Percentiles rank a stretch among this genome's conserved stretches.
These are phyloP conservation scores for Spergularia bocconei DNA, from an alignment of 148 eudicot species.

Conservation along the genomic window DNA sequence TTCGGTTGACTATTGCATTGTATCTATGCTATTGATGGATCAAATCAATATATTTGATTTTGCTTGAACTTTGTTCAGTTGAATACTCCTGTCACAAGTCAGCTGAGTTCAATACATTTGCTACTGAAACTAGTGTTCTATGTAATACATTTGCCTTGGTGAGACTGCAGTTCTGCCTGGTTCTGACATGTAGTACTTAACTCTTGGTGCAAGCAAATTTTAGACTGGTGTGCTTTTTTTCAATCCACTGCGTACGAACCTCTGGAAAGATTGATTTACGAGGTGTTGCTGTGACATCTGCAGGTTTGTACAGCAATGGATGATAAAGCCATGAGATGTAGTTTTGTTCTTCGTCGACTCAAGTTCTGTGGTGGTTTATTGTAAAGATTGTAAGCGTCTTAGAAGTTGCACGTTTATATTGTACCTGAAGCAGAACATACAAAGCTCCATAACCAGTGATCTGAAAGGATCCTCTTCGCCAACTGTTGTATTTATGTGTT, in stretches of 20 bases:
- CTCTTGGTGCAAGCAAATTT: not conserved
- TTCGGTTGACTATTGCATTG: not conserved
- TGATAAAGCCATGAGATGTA: slow-evolving; percentile 26
- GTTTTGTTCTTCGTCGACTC: slow-evolving; percentile 29
- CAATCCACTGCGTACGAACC: not conserved
- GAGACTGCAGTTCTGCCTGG: too few relatives aligned
- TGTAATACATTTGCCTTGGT: not conserved
- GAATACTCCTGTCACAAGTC: not conserved
- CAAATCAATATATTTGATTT: not conserved
- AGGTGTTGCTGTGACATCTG: not conserved
- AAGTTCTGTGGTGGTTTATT: slow-evolving; percentile 20
- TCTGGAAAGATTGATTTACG: not conserved
- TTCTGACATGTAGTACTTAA: not conserved
- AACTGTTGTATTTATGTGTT: slow-evolving; percentile 13
- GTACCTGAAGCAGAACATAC: slow-evolving; percentile 9
- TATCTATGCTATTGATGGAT: not conserved
- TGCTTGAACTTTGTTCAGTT: not conserved
- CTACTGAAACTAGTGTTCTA: not conserved
- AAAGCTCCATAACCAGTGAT: slow-evolving; percentile 4
- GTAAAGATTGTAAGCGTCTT: slow-evolving; percentile 15
- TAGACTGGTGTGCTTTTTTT: not conserved
- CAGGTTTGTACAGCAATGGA: slow-evolving; percentile 37
- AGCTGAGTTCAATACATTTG: not conserved
- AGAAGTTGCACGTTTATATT: slow-evolving; percentile 10
- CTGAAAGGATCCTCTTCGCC: not conserved